These are phyloP conservation scores for Aureobasidium namibiae DNA, from an alignment of 2,329 filamentous ascomycete species.

Conservation along the genomic window DNA sequence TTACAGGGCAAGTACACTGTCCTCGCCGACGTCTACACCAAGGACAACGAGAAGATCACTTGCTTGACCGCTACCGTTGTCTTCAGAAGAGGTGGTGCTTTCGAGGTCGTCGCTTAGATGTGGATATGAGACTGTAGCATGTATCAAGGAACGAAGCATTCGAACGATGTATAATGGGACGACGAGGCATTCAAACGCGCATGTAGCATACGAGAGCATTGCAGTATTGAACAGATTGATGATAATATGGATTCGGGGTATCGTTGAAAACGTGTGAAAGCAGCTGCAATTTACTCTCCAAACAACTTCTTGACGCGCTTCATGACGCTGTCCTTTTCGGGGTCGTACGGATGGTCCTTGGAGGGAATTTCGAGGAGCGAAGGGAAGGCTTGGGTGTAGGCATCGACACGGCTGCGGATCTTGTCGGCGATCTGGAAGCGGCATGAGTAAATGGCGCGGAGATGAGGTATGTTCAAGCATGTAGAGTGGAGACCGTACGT, in stretches of 20 bases:
- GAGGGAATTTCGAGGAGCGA: constrained; percentile 92
- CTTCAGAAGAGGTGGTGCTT: constrained; percentile 43
- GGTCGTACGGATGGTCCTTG: constrained; percentile 98
- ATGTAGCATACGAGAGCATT: background rate
- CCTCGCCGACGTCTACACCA: constrained; percentile 72
- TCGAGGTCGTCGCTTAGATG: constrained; percentile 9
- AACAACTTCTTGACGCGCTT: constrained; percentile 72
- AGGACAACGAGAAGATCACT: constrained; percentile 70
- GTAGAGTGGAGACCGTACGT: constrained; percentile 49
- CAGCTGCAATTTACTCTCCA: constrained; percentile 51
- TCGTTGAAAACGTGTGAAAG: background rate
- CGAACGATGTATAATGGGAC: background rate
- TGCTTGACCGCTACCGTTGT: constrained; percentile 70
- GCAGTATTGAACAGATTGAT: background rate
- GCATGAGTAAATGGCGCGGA: background rate
- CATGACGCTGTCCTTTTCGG: constrained; percentile 96
- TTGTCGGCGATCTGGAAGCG: constrained; percentile 70
- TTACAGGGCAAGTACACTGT: constrained; percentile 84
- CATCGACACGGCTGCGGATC: constrained; percentile 85
- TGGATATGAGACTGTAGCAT: background rate
- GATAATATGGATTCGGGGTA: background rate
- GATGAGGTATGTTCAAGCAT: no score
- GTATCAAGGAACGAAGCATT: background rate
- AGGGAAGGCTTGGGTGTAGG: constrained; percentile 92
- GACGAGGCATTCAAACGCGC: background rate